Conservation (phyloP, 257 asterid genomes). For the Penstemon eatonii region DNA sequence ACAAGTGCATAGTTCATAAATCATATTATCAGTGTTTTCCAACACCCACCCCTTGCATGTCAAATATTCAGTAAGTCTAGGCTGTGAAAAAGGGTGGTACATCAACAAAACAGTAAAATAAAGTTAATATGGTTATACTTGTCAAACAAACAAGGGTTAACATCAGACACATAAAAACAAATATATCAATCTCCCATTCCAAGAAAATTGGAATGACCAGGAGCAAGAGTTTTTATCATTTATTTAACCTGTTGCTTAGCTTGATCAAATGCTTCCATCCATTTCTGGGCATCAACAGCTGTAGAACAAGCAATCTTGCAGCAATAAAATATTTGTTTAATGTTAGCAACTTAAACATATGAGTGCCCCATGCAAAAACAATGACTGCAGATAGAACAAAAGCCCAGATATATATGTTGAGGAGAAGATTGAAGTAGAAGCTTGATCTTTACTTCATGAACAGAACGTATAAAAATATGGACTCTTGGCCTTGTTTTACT, state of each 20-base stretch:
- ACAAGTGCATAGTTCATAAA: too few species aligned
- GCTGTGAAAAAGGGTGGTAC: conserved; percentile 17
- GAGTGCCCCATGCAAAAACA: conserved; percentile 8
- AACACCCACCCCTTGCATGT: conserved; percentile 2
- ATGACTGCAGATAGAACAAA: conserved; percentile 15
- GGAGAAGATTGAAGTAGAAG: conserved; percentile 4
- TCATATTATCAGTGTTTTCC: too few species aligned
- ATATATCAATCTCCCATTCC: background rate
- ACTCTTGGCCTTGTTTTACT: too few species aligned
- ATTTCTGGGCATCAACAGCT: conserved; percentile 78
- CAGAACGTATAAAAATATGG: too few species aligned
- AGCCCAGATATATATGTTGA: background rate
- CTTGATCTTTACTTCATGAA: background rate
- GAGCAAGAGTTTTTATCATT: conserved; percentile 6
- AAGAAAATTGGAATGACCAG: background rate
- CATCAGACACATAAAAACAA: conserved; percentile 7
- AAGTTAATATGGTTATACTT: conserved; percentile 24
- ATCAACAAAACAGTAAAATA: conserved; percentile 7
- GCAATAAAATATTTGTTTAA: conserved; percentile 34
- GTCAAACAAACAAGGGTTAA: conserved; percentile 14
- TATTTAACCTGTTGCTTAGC: conserved; percentile 83
- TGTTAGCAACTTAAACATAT: conserved; percentile 22
- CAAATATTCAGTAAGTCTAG: conserved; percentile 3
- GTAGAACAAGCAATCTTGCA: conserved; percentile 90
- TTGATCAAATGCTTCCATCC: conserved; percentile 98